Evolutionary conservation across 257 asterid species (phyloP).

Genomic region (Capsicum chinense): DNA sequence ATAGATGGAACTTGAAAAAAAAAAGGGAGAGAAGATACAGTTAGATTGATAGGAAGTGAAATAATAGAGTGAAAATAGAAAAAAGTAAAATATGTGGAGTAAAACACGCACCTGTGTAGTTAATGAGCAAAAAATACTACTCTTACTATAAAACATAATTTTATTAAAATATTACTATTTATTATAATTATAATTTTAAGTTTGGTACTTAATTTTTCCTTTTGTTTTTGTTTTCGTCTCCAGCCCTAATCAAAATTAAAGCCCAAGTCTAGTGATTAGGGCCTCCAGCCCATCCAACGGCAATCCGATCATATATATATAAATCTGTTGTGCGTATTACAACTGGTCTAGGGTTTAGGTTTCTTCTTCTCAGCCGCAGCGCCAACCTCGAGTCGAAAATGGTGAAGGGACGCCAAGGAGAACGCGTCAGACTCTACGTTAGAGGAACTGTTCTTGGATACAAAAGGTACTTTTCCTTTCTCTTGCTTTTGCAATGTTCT

Average conservation of each 20-base stretch:
- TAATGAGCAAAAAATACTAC: too few species aligned
- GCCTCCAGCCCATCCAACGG: background rate
- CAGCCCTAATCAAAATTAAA: background rate
- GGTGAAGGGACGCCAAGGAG: conserved; percentile 69
- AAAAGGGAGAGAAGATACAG: too few species aligned
- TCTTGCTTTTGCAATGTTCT: background rate
- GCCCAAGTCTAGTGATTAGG: background rate
- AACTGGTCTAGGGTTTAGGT: conserved; percentile 33
- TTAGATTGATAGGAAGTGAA: too few species aligned
- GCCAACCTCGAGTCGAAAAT: conserved; percentile 34
- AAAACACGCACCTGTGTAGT: too few species aligned
- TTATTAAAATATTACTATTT: too few species aligned
- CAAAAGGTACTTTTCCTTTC: conserved; percentile 47
- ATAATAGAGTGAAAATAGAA: too few species aligned
- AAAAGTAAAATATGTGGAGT: too few species aligned
- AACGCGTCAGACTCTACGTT: conserved; percentile 61
- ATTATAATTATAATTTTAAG: too few species aligned
- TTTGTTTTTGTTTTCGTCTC: background rate
- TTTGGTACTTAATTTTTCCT: too few species aligned
- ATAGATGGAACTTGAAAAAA: too few species aligned
- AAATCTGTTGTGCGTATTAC: background rate
- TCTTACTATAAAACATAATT: too few species aligned
- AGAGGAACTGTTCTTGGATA: conserved; percentile 74
- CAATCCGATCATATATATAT: conserved; percentile 20
- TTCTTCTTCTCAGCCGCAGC: conserved; percentile 3